Evolutionary conservation across 192 early-diverging fungal genomes (phyloP), one percentile per base, ranked within the genome.

Genomic region (Phlyctochytrium bullatum): DNA sequence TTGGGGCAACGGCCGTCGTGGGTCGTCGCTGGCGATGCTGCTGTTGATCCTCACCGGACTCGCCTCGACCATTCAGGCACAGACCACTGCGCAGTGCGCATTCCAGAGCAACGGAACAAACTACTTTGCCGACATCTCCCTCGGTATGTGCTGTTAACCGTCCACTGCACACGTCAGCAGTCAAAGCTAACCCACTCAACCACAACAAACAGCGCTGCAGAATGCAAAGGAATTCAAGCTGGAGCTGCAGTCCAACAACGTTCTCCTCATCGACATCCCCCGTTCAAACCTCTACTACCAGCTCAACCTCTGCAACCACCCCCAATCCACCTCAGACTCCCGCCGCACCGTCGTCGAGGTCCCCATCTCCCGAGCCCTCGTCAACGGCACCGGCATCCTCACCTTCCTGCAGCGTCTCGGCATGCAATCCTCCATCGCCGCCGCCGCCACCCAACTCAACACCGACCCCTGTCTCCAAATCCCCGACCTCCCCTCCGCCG

Each of bases 151-250:
- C 20, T 6, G 10, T 47, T 47, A n/a, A n/a, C 40, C 10, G 40
- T 14, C 20, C 10, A 47, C 20, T 47, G 40, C 10, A 20, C 6
- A 14, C 6, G 40, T 20, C 10, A 47, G 6, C 40, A 6, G 6
- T 47, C 6, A 47, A 47, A 47, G 6, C 40, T 47, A 6, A 20
- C 6, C 40, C 20, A n/a, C n/a, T n/a, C n/a, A n/a, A n/a, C n/a
- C n/a, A n/a, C n/a, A n/a, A n/a, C n/a, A n/a, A 61, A 34, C 23
- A 67, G 56, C 17, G 23, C 56, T 67, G 17, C 33, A 34, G 16
- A 29, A 67, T 35, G 66, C 66, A 1, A 31, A 67, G 57, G 10
- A 59, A 30, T 67, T 59, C 66, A 35, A 59, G 3, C 12, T 67
- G 17, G 20, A 24, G 24, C 30, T 67, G 1, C 29, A 52, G 2